phyloP scores from a whole-genome alignment of 2,329 filamentous ascomycete genomes.

The Ophiocordyceps unilateralis region DNA sequence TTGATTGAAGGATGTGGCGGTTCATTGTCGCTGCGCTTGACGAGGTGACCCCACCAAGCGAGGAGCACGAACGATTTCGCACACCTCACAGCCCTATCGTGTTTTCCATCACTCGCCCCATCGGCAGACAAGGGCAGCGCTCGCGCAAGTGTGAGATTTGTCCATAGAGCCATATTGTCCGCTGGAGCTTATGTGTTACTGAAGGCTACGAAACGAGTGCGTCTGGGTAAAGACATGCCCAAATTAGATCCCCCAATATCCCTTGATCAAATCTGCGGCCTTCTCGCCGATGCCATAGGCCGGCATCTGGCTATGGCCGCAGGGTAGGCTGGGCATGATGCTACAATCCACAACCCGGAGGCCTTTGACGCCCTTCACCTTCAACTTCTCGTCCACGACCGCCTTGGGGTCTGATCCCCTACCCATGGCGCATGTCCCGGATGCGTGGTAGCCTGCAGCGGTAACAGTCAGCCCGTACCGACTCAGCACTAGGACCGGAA shows the following conservation, averaged over 20 bases:
- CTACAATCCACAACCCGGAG: constrained; percentile 33
- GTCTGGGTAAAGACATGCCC: too few relatives aligned
- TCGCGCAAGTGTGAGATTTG: too few relatives aligned
- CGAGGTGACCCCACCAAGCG: too few relatives aligned
- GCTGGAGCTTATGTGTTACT: too few relatives aligned
- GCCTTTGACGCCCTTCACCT: constrained; percentile 28
- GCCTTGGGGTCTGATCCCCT: constrained; percentile 9
- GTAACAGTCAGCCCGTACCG: not conserved
- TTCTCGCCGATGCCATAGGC: constrained; percentile 38
- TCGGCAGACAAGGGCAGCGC: too few relatives aligned
- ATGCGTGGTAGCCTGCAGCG: constrained; percentile 33
- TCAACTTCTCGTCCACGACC: constrained; percentile 32
- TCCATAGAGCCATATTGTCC: too few relatives aligned
- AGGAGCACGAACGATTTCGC: too few relatives aligned
- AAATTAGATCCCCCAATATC: not conserved
- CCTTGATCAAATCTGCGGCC: constrained; percentile 10
- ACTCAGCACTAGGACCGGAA: not conserved
- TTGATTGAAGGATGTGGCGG: too few relatives aligned
- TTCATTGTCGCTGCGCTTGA: too few relatives aligned
- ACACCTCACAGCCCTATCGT: too few relatives aligned
- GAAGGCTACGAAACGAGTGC: too few relatives aligned
- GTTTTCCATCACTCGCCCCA: too few relatives aligned
- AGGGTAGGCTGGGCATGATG: constrained; percentile 27
- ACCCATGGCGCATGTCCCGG: constrained; percentile 40
- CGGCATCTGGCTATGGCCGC: constrained; percentile 28